Base-by-base conservation (phyloP, 192 early-diverging fungal genomes). In the Coemansia sp. region DNA sequence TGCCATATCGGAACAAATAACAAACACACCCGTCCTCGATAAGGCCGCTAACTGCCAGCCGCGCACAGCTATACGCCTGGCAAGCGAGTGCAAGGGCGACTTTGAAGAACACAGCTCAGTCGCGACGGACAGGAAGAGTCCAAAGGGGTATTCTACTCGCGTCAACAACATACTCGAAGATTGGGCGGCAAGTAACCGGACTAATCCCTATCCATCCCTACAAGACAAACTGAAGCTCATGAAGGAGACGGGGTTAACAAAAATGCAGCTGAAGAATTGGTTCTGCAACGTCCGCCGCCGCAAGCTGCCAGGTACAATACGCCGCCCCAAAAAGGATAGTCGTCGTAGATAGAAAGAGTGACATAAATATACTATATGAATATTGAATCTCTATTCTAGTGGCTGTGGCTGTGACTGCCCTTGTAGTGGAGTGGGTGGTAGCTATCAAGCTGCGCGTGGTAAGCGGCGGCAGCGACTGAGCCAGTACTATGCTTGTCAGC, bases 211-310 rank as follows among this genome's bases (percentile, higher is more conserved):
- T 29, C 72, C 81, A 19, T 62, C 75, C 3, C 31, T 60, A 9
- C 40, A 42, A 31, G 75, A 70, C 31, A 83, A 78, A 57, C 54
- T 62, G n/a, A 35, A 29, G 41, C 63, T 78, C 35, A 78, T 83
- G 72, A 21, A 36, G 9, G 33, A 67, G 33, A 78, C 81, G 1
- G 76, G 73, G 7, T 64, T 83, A 17, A 54, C 69, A 4, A 74
- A 75, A 29, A 83, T 77, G 75, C 81, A 83, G 64, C 69, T 83
- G 7, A 83, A 83, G 35, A 83, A 83, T 40, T 83, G 75, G 75
- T 66, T 83, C 42, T 77, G 81, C 61, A 83, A 83, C 46, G 51
- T 78, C 14, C 81, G 81, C 19, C 62, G 81, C 19, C 72, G 81
- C 56, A 82, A 77, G 51, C 59, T 74, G 5, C 56, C 67, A 0